Base-by-base conservation (phyloP, 345 rosid genomes). In the Lepidium africanum region DNA sequence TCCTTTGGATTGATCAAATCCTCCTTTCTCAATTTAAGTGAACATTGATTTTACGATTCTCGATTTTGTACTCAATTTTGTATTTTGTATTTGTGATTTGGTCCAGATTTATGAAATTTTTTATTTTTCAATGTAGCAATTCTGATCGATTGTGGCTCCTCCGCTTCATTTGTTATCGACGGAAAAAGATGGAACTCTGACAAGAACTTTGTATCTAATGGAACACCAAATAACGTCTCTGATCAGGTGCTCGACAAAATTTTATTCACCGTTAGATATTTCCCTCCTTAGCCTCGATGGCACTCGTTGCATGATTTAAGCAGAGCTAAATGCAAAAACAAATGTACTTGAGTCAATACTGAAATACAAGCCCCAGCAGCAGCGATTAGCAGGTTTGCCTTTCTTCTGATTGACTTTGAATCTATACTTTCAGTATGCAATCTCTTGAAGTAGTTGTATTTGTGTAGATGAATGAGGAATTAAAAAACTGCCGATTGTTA, bases 291-390 rank as follows among this genome's bases (percentile, higher is more conserved):
- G 2, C 54, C 57, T 54, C 30, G 66, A 47, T 66, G 74, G 46
- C 33, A 71, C 67, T 63, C 70, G 63, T 59, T 79, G 71, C 39
- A 93, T 21, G 2, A 21, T 21, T 21, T 21, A 21, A 21, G 23
- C 23, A 21, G 23, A 21, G 23, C 23, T 21, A 21, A 21, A 21
- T 21, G 23, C 23, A 25, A 27, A 11, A 39, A 40, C 9, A 43
- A 52, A 59, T 61, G 17, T 30, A 87, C 98, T 79, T 87, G 94
- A 30, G 86, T 94, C 23, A 83, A 66, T 14, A 91, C 40, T 15
- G 92, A 92, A 46, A 95, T 89, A 82, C 87, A 85, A 70, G 87
- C 96, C 45, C 88, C 99, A 32, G 99, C 99, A 70, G 90, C 92
- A 76, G 91, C 99, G 63, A 91, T 38, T 54, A 94, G 71, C 71